Base-by-base conservation (phyloP, 2,329 filamentous ascomycete species). In the Hymenoscyphus albidus region DNA sequence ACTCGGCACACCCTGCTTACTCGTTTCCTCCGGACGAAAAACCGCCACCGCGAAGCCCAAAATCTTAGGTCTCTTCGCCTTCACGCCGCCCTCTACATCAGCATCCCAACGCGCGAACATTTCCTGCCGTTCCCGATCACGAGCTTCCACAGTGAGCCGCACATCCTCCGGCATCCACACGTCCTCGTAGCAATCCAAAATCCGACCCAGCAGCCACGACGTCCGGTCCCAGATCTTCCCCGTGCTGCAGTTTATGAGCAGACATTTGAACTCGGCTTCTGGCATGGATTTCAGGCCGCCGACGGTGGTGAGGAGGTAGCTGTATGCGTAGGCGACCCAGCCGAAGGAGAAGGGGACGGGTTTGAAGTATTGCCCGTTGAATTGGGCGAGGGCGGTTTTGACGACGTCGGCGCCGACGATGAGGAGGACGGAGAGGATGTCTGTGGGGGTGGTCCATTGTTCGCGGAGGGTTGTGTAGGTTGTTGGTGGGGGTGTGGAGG, bases 181-280 rank as follows among this genome's bases (percentile, higher is more conserved):
- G 10, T 60, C 57, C 18, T 39, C 40, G 40, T 81, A 79, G 32
- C 79, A 35, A 35, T 35, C 72, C 6, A 81, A 65, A 0, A 82
- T 71, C 0, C 80, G 72, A 0, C 78, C 79, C 10, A 82, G 68
- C 4, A 81, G 70, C 79, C 79, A 82, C 22, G 70, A 75, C 13
- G 71, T 71, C 62, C 81, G 81, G 2, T 75, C 71, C 1, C 78
- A 73, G 5, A 70, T 69, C 64, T 78, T 77, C 0, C 79, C 76
- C 16, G 68, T 77, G 22, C 72, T 67, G 5, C 68, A 70, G 64
- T 79, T 79, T 59, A 80, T 76, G 18, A 80, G 74, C 5, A 69
- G 68, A 59, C 69, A 70, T 0, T 66, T n/a, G 58, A 63, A 71
- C 68, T 80, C 76, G 61, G 78, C 66, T 39, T 68, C 61, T 7